Conservation (phyloP, 1,284 basidiomycete genomes). For the Marasmius fiardii region DNA sequence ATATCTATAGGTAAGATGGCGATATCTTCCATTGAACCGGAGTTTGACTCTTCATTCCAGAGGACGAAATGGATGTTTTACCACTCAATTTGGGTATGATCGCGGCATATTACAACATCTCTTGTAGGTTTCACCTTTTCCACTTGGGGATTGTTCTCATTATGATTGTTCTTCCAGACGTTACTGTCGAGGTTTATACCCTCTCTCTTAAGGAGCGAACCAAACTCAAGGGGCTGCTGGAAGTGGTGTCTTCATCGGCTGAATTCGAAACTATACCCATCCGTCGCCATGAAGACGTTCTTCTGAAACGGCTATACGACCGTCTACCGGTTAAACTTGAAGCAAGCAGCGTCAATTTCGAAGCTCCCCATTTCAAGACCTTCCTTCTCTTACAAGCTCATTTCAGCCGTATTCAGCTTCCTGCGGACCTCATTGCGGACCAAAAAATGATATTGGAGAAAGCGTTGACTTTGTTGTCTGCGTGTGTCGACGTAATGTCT, state of each 20-base stretch:
- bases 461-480: slow-evolving; percentile 85
- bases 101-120: slow-evolving; percentile 90
- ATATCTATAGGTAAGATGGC: slow-evolving; percentile 77
- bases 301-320: slow-evolving; percentile 89
- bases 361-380: slow-evolving; percentile 96
- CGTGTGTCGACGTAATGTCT: slow-evolving; percentile 98
- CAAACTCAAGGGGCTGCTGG: slow-evolving; percentile 95
- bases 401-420: slow-evolving; percentile 89
- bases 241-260: slow-evolving; percentile 94
- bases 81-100: slow-evolving; percentile 96
- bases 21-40: neutral
- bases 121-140: slow-evolving; percentile 49
- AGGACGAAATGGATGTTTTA: slow-evolving; percentile 91
- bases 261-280: slow-evolving; percentile 97
- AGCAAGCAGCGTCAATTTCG: slow-evolving; percentile 64
- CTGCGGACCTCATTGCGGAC: slow-evolving; percentile 91
- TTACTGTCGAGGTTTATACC: slow-evolving; percentile 96
- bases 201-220: slow-evolving; percentile 94
- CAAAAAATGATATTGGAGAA: slow-evolving; percentile 87
- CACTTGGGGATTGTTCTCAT: slow-evolving; percentile 4
- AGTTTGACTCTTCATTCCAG: slow-evolving; percentile 33
- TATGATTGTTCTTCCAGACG: slow-evolving; percentile 46
- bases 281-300: slow-evolving; percentile 82
- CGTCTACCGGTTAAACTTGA: slow-evolving; percentile 97
- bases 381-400: slow-evolving; percentile 97